These are phyloP conservation scores for Spathaspora hagerdaliae DNA, from an alignment of 805 yeast genomes.

Conservation along the genomic window DNA sequence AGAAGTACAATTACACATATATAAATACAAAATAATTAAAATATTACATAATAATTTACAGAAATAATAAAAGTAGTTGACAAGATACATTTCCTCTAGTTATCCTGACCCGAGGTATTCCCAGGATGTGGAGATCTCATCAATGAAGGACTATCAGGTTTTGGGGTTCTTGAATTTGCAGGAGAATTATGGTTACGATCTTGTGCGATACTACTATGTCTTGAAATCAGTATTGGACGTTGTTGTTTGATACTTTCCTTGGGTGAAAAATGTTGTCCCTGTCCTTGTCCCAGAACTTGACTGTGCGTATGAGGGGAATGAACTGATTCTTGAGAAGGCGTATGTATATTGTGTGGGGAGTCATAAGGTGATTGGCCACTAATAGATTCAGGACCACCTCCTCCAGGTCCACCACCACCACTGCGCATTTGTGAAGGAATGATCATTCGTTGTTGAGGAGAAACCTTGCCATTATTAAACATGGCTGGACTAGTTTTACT, in stretches of 20 bases:
- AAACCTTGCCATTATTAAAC: not conserved
- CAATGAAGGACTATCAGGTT: constrained; percentile 15
- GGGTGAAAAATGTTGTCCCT: constrained; percentile 26
- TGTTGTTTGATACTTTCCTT: constrained; percentile 23
- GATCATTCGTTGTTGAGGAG: constrained; percentile 1
- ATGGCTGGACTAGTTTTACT: not conserved
- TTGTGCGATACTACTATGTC: not conserved
- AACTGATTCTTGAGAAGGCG: constrained; percentile 4
- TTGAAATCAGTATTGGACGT: constrained; percentile 1
- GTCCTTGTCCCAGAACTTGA: not conserved
- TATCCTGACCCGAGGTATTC: not conserved
- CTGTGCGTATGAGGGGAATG: not conserved
- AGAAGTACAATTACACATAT: not conserved
- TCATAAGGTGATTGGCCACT: constrained; percentile 6
- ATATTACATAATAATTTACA: no score
- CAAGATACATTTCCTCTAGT: not conserved
- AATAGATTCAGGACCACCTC: not conserved
- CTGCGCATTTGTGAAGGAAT: not conserved
- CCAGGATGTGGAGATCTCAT: constrained; percentile 10
- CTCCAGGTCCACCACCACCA: not conserved
- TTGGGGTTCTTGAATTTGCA: constrained; percentile 7
- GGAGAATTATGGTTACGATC: not conserved
- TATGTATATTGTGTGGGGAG: constrained; percentile 19
- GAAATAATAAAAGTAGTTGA: no score
- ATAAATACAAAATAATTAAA: not conserved